Conservation (phyloP, 352 stramenopile species). For the Halophytophthora batemanensis region DNA sequence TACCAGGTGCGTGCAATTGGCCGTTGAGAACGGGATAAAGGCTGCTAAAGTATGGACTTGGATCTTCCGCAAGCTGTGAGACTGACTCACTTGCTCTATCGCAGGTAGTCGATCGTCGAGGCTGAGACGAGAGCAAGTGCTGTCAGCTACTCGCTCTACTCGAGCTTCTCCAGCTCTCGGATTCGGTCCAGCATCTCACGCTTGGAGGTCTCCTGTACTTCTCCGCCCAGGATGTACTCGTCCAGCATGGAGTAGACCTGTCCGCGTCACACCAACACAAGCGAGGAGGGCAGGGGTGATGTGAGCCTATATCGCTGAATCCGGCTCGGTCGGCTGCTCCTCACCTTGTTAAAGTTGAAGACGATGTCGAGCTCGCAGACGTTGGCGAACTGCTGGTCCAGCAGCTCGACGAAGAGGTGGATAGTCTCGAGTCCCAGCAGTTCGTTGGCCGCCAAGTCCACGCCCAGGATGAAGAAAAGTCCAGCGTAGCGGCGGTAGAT, state of each 20-base stretch:
- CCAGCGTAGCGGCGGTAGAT: constrained; percentile 98
- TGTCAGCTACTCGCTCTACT: constrained; percentile 31
- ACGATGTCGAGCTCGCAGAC: constrained; percentile 98
- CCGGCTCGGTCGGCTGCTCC: constrained; percentile 6
- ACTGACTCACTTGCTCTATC: no score
- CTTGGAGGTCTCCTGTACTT: constrained; percentile 93
- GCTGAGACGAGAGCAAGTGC: no score
- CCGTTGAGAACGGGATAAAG: no score
- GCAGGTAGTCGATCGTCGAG: no score
- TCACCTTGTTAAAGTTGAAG: constrained; percentile 94
- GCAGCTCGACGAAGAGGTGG: constrained; percentile 97
- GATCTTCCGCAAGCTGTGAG: no score
- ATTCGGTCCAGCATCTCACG: constrained; percentile 92
- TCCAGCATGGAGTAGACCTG: constrained; percentile 93
- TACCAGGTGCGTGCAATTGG: no score
- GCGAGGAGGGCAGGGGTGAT: no score
- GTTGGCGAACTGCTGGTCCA: constrained; percentile 98
- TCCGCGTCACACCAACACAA: background rate
- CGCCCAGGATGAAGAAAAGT: constrained; percentile 97
- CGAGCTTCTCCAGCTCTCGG: constrained; percentile 90
- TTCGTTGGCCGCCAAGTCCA: constrained; percentile 97
- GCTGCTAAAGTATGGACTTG: no score
- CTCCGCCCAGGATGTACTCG: constrained; percentile 93
- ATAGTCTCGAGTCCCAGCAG: constrained; percentile 97
- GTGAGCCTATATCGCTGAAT: background rate